Percentiles rank a stretch among this genome's conserved stretches.
Conservation (phyloP, 2,329 filamentous ascomycete species). For the Pseudogymnoascus sp. region DNA sequence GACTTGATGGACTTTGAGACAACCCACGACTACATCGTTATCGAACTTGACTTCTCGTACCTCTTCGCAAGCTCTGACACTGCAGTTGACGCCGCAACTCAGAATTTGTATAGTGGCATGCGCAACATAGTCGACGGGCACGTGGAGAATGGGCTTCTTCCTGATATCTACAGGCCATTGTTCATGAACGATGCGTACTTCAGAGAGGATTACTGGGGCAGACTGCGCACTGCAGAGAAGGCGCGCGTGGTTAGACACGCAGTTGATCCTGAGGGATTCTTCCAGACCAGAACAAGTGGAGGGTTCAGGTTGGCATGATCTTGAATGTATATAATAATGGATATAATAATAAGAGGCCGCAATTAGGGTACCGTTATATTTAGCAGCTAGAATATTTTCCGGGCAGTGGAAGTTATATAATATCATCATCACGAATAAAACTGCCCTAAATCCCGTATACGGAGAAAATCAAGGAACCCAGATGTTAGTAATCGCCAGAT, state of each 20-base stretch:
- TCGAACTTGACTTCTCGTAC: constrained; percentile 26
- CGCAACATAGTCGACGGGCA: neutral
- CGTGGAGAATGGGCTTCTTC: constrained; percentile 6
- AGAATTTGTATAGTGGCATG: constrained; percentile 9
- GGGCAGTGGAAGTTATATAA: neutral
- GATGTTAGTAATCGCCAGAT: neutral
- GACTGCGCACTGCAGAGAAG: constrained; percentile 7
- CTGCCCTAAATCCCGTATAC: neutral
- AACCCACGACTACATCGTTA: constrained; percentile 23
- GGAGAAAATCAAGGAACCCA: neutral
- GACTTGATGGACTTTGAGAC: constrained; percentile 22
- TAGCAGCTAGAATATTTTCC: neutral
- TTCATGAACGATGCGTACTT: constrained; percentile 30
- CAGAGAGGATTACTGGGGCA: constrained; percentile 14
- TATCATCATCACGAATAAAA: neutral
- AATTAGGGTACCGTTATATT: neutral
- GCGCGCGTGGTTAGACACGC: constrained; percentile 20
- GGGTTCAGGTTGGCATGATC: constrained; percentile 22
- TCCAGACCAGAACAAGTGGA: constrained; percentile 17
- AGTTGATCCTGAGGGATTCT: constrained; percentile 25
- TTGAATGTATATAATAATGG: constrained; percentile 3
- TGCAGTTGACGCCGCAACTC: neutral
- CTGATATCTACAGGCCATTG: constrained; percentile 22
- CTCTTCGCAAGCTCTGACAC: neutral
- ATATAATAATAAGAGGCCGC: neutral